A percentile compares a stretch with the other conserved stretches of the same genome.
phyloP scores from a whole-genome alignment of 768 basidiomycete genomes.

The Lactarius evosmus region DNA sequence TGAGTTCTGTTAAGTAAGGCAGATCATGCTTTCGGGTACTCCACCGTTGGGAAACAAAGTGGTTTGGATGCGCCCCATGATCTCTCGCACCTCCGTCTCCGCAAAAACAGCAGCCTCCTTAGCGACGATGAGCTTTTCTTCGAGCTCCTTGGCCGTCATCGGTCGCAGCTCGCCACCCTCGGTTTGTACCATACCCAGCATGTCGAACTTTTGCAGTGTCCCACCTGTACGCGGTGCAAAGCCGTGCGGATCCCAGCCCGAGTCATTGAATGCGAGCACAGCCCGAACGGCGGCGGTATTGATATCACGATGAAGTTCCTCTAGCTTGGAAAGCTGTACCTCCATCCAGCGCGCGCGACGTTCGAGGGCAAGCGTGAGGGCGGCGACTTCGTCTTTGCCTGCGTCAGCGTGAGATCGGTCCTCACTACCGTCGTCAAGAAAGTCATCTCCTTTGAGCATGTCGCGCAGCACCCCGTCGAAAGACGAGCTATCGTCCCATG shows the following conservation, averaged over 20 bases:
- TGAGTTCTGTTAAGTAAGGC: not conserved
- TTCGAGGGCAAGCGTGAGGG: constrained; percentile 77
- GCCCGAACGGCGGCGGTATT: constrained; percentile 84
- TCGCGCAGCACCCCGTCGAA: constrained; percentile 83
- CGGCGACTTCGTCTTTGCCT: constrained; percentile 77
- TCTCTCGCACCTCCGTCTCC: constrained; percentile 70
- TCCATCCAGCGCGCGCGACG: constrained; percentile 94
- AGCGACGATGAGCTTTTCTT: constrained; percentile 66
- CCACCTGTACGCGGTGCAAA: constrained; percentile 70
- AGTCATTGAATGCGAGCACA: constrained; percentile 79
- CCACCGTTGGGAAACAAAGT: constrained; percentile 42
- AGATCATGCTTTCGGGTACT: not conserved
- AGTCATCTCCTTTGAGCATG: constrained; percentile 87
- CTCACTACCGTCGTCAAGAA: constrained; percentile 68
- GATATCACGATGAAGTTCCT: constrained; percentile 86
- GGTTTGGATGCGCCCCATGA: constrained; percentile 64
- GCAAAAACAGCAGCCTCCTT: constrained; percentile 69
- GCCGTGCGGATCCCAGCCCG: constrained; percentile 71
- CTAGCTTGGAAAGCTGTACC: constrained; percentile 82
- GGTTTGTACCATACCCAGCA: constrained; percentile 51
- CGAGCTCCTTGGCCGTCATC: constrained; percentile 71
- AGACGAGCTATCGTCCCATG: constrained; percentile 88
- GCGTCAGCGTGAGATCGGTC: constrained; percentile 54
- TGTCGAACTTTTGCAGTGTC: constrained; percentile 65
- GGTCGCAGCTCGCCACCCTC: constrained; percentile 41